Evolutionary conservation across 2,329 filamentous ascomycete species (phyloP).

Genomic region (Neoarthrinium moseri): DNA sequence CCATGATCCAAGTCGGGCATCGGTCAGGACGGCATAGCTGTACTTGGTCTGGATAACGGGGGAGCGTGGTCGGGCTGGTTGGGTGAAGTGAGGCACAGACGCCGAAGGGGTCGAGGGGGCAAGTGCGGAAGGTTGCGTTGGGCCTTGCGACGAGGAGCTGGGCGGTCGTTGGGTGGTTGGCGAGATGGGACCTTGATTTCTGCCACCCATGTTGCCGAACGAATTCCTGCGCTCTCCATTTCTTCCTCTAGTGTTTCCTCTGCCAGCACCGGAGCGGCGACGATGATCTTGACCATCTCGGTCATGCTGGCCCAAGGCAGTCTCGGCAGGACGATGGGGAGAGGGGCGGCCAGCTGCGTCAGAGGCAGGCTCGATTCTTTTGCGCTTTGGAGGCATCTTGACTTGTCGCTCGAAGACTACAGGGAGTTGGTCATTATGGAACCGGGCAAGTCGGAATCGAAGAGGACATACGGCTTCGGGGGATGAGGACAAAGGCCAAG

Average conservation of each 20-base stretch:
- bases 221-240: constrained; percentile 52
- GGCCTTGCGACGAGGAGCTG: constrained; percentile 36
- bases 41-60: constrained; percentile 47
- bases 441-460: constrained; percentile 8
- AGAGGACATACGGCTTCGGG: constrained; percentile 1
- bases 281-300: constrained; percentile 42
- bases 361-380: constrained; percentile 52
- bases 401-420: constrained; percentile 5
- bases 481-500: neutral
- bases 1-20: constrained; percentile 69
- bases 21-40: constrained; percentile 74
- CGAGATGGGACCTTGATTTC: constrained; percentile 26
- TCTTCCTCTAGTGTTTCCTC: constrained; percentile 42
- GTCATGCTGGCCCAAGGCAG: constrained; percentile 56
- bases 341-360: constrained; percentile 54
- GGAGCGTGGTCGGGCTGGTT: constrained; percentile 23
- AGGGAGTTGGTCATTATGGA: constrained; percentile 22
- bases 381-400: constrained; percentile 59
- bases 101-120: constrained; percentile 22
- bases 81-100: constrained; percentile 15
- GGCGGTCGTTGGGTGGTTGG: constrained; percentile 33
- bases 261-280: constrained; percentile 43
- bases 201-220: constrained; percentile 21
- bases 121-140: constrained; percentile 21
- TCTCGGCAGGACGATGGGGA: constrained; percentile 61